Evolutionary conservation across 2,329 filamentous ascomycete genomes (phyloP).

Genomic region (Paraphoma sp.): DNA sequence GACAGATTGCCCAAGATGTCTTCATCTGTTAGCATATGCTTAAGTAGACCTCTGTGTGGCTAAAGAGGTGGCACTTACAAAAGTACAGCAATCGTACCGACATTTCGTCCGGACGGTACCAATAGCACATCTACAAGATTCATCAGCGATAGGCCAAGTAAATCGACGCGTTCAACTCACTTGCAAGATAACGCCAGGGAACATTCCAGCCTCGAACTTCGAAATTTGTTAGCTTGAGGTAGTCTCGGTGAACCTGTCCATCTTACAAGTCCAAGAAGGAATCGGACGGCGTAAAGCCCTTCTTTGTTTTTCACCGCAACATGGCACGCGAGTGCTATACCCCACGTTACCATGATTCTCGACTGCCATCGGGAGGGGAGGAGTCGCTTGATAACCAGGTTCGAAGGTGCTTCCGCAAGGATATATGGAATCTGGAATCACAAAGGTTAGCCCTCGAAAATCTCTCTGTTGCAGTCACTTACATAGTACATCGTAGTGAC

Average conservation of each 20-base stretch:
- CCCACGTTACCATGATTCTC: conserved; percentile 33
- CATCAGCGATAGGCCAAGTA: too few species aligned
- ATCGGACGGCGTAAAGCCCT: conserved; percentile 55
- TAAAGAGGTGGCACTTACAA: conserved; percentile 10
- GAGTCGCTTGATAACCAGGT: conserved; percentile 47
- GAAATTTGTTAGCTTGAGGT: neutral
- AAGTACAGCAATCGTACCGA: conserved; percentile 17
- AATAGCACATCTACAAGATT: conserved; percentile 58
- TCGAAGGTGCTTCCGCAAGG: conserved; percentile 38
- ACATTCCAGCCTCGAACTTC: conserved; percentile 33
- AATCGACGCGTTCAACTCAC: too few species aligned
- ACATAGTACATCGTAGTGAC: conserved; percentile 47
- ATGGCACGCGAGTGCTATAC: conserved; percentile 33
- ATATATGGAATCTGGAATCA: conserved; percentile 24
- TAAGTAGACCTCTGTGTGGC: too few species aligned
- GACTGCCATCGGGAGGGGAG: conserved; percentile 46
- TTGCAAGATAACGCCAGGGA: conserved; percentile 49
- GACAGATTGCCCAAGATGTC: conserved; percentile 60
- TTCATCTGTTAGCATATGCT: neutral
- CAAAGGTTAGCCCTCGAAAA: neutral
- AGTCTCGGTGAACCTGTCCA: neutral
- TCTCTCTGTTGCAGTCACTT: conserved; percentile 2
- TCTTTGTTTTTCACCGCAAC: conserved; percentile 53
- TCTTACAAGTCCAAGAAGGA: conserved; percentile 32
- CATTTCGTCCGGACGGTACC: conserved; percentile 61